A percentile compares a stretch with the other conserved stretches of the same genome.
Conservation (phyloP, 1,284 basidiomycete genomes). For the Meripilus lineatus region DNA sequence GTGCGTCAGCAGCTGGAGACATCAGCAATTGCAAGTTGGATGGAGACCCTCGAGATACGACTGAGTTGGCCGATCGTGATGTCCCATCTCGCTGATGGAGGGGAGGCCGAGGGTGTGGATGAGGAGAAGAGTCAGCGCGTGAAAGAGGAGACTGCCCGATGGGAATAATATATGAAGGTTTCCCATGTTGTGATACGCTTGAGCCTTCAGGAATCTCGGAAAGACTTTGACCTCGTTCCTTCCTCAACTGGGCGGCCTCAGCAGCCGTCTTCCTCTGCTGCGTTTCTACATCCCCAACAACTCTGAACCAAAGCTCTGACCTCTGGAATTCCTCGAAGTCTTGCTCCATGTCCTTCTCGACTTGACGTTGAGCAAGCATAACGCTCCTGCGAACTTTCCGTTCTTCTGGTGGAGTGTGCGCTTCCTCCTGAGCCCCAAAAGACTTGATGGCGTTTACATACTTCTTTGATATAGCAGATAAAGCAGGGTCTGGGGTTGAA, state of each 20-base stretch:
- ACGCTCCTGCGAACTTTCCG: slow-evolving; percentile 71
- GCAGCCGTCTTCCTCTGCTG: slow-evolving; percentile 15
- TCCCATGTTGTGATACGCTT: not conserved
- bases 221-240: not conserved
- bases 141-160: not conserved
- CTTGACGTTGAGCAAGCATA: slow-evolving; percentile 79
- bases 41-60: slow-evolving; percentile 31
- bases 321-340: slow-evolving; percentile 87
- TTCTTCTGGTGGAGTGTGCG: slow-evolving; percentile 38
- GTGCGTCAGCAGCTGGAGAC: slow-evolving; percentile 53
- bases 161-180: not conserved
- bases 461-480: slow-evolving; percentile 64
- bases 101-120: slow-evolving; percentile 10
- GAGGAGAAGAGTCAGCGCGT: slow-evolving; percentile 7
- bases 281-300: slow-evolving; percentile 66
- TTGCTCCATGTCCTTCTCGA: slow-evolving; percentile 86
- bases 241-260: slow-evolving; percentile 1
- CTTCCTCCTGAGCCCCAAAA: slow-evolving; percentile 46
- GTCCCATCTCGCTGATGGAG: slow-evolving; percentile 27
- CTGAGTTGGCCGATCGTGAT: slow-evolving; percentile 21
- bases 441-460: slow-evolving; percentile 65
- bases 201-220: not conserved
- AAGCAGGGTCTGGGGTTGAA: slow-evolving; percentile 49
- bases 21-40: slow-evolving; percentile 73
- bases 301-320: slow-evolving; percentile 89